These are phyloP conservation scores for Aphanoascus verrucosus DNA, from an alignment of 2,329 filamentous ascomycete species.

Conservation along the genomic window DNA sequence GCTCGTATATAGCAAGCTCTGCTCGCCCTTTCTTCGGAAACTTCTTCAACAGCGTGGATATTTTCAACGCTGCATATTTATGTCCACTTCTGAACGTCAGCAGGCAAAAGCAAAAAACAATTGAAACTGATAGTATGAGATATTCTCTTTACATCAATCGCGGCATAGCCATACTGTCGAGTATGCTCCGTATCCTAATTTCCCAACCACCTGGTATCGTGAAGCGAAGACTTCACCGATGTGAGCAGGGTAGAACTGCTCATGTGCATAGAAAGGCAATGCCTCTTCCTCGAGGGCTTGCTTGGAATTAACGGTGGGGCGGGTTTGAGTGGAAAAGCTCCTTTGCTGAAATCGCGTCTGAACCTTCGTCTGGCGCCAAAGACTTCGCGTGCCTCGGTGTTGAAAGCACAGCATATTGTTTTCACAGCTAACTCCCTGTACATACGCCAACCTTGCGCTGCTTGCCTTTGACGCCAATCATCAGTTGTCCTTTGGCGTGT, in stretches of 20 bases:
- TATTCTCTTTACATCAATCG: conserved; percentile 23
- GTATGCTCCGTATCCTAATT: conserved; percentile 17
- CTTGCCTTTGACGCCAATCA: no score
- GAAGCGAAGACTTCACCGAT: not conserved
- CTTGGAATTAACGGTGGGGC: no score
- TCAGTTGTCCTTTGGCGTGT: no score
- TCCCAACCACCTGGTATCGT: conserved; percentile 15
- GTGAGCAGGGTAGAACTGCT: conserved; percentile 3
- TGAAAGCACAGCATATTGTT: no score
- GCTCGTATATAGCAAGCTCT: conserved; percentile 5
- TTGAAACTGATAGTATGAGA: not conserved
- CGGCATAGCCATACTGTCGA: conserved; percentile 20
- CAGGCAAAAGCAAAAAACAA: not conserved
- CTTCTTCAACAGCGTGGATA: conserved; percentile 3
- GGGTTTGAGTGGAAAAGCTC: no score
- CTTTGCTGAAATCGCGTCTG: no score
- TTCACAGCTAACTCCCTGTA: no score
- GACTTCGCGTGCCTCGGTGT: no score
- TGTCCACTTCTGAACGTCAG: conserved; percentile 14
- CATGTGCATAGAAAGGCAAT: not conserved
- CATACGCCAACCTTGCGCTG: no score
- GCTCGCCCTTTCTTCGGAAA: not conserved
- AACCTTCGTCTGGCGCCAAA: no score
- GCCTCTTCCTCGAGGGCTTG: conserved; percentile 14
- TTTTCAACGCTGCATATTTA: conserved; percentile 21